Evolutionary conservation across 768 basidiomycete genomes (phyloP), one percentile per base, ranked within the genome.

Genomic region (Mycena pura): DNA sequence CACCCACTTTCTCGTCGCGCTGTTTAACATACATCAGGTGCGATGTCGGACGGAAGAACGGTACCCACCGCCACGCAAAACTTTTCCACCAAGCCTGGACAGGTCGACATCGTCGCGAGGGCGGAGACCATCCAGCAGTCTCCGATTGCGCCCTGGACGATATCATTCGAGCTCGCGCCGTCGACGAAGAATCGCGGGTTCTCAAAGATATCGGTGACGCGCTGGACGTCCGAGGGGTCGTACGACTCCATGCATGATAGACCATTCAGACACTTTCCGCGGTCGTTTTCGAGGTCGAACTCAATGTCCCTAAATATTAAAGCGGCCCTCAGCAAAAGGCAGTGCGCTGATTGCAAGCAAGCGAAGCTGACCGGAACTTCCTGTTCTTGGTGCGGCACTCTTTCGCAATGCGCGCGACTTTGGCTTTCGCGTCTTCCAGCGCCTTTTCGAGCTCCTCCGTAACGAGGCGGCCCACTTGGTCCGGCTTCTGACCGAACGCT

Each of bases 111-210:
- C 1, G 81, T 82, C 6, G 83, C 79, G 47, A 86, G 63, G 1
- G 84, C 85, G 7, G 79, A 81, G 9, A 86, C 67, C 67, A 86
- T 82, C 78, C 83, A 86, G 61, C 84, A 86, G 63, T 85, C 78
- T 0, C 82, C 82, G n/a, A 85, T 62, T 9, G 57, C 65, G 7
- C 85, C 84, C 70, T 86, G 84, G 4, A 77, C 73, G 19, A 84
- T 80, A 62, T 83, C 82, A 27, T 73, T 78, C 2, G 80, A 76
- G 48, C 75, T 70, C 5, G 78, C 72, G 7, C 78, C 82, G 53
- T 80, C 77, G 29, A 79, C 64, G 68, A 81, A 83, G 68, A 86
- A 86, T 9, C 75, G 68, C 0, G 85, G 84, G 0, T 82, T 76
- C 9, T 82, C 77, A 55, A 84, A 86, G 11, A 86, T 82, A 38